Percentiles rank a stretch among this genome's conserved stretches.
These are phyloP conservation scores for Dendrothele bispora DNA, from an alignment of 768 basidiomycete genomes.

Conservation along the genomic window DNA sequence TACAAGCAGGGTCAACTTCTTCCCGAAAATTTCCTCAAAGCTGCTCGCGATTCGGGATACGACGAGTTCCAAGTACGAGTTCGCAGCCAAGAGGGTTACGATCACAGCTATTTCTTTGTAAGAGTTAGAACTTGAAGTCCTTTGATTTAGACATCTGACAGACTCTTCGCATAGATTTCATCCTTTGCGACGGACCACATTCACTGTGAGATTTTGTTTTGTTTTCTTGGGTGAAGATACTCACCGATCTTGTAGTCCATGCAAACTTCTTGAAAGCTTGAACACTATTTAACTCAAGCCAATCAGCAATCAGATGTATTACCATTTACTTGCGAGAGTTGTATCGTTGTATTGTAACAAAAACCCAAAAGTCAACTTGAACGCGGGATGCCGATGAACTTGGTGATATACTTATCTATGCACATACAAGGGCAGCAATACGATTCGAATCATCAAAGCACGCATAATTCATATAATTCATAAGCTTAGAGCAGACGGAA, in stretches of 20 bases:
- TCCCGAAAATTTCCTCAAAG: conserved; percentile 85
- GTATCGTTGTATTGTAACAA: no score
- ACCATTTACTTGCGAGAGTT: no score
- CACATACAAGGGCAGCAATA: no score
- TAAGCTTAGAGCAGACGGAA: no score
- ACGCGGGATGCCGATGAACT: no score
- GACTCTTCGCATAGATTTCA: conserved; percentile 60
- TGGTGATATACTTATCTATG: no score
- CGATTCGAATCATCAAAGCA: no score
- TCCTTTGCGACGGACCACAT: conserved; percentile 90
- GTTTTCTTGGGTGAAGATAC: conserved; percentile 6
- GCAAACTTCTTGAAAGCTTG: conserved; percentile 83
- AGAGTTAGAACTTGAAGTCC: conserved; percentile 10
- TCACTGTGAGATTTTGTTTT: conserved; percentile 59
- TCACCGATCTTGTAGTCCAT: conserved; percentile 58
- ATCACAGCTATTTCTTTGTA: conserved; percentile 89
- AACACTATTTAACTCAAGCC: conserved; percentile 5
- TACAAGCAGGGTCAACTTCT: conserved; percentile 85
- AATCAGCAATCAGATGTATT: background rate
- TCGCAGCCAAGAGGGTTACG: conserved; percentile 79
- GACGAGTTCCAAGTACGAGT: conserved; percentile 77
- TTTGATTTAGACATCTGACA: background rate
- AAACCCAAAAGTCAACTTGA: no score
- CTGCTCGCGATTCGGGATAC: conserved; percentile 71
- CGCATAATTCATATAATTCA: no score